Conservation (phyloP, 495 filamentous ascomycete genomes). For the Talaromyces borbonicus region DNA sequence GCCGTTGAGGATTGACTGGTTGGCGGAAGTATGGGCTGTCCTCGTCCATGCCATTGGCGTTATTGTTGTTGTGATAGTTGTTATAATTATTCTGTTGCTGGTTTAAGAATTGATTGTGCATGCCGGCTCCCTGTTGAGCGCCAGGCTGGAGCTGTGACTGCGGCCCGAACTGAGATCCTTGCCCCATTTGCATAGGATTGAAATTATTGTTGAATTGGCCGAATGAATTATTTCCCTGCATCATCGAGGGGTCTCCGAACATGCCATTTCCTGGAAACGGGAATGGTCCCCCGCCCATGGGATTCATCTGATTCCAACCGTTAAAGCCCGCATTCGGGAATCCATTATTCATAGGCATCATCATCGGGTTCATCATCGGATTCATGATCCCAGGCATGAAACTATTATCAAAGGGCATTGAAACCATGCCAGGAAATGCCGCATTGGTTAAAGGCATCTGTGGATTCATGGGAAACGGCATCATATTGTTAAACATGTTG, state of each 20-base stretch:
- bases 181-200: slow-evolving; percentile 28
- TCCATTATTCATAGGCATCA: slow-evolving; percentile 29
- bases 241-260: slow-evolving; percentile 25
- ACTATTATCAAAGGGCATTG: slow-evolving; percentile 34
- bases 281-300: slow-evolving; percentile 42
- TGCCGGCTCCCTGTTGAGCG: slow-evolving; percentile 23
- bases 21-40: slow-evolving; percentile 93
- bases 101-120: slow-evolving; percentile 51
- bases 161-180: slow-evolving; percentile 20
- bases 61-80: slow-evolving; percentile 21
- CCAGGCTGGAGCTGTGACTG: slow-evolving; percentile 22
- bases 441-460: slow-evolving; percentile 18
- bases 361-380: slow-evolving; percentile 45
- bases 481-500: slow-evolving; percentile 5
- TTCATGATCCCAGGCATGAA: slow-evolving; percentile 33
- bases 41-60: slow-evolving; percentile 59
- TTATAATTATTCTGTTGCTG: slow-evolving; percentile 59
- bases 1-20: slow-evolving; percentile 89
- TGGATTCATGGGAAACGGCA: slow-evolving; percentile 1
- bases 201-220: slow-evolving; percentile 24
- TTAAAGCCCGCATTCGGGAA: slow-evolving; percentile 36
- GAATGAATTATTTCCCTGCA: slow-evolving; percentile 19
- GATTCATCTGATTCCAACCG: slow-evolving; percentile 39
- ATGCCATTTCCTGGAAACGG: slow-evolving; percentile 31
- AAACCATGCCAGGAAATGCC: slow-evolving; percentile 26